Conservation (phyloP, 2,329 filamentous ascomycete species). For the Colletotrichum ledebouriae region DNA sequence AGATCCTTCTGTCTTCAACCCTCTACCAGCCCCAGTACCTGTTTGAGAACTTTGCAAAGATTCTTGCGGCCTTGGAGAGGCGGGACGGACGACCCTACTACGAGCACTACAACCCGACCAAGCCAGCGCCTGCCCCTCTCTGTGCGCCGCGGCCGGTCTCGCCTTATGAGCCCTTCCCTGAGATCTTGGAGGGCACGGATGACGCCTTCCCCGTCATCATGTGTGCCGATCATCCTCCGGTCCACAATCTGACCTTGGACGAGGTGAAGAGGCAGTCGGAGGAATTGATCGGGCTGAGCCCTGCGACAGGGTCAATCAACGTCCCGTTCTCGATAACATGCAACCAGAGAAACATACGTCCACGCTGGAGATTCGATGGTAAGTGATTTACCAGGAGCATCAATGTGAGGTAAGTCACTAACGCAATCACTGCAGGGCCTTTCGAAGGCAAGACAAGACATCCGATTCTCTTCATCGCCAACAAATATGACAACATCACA, state of each 20-base stretch:
- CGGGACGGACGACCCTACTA: slow-evolving; percentile 62
- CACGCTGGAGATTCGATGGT: slow-evolving; percentile 57
- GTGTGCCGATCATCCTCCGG: slow-evolving; percentile 57
- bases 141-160: slow-evolving; percentile 51
- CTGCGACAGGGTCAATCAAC: slow-evolving; percentile 59
- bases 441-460: slow-evolving; percentile 54
- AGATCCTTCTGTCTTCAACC: slow-evolving; percentile 56
- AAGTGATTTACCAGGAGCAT: too few species aligned
- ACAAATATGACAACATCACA: slow-evolving; percentile 63
- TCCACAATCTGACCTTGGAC: slow-evolving; percentile 48
- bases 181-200: slow-evolving; percentile 50
- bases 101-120: slow-evolving; percentile 43
- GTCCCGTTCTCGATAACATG: slow-evolving; percentile 56
- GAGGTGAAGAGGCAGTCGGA: slow-evolving; percentile 53
- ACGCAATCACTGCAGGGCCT: too few species aligned
- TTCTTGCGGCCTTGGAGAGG: slow-evolving; percentile 58
- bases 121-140: slow-evolving; percentile 43
- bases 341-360: slow-evolving; percentile 53
- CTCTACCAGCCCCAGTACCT: slow-evolving; percentile 60
- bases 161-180: slow-evolving; percentile 49
- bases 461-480: slow-evolving; percentile 62
- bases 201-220: slow-evolving; percentile 62
- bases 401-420: too few species aligned
- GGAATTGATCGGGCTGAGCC: slow-evolving; percentile 54
- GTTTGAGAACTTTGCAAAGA: slow-evolving; percentile 58